A percentile compares a stretch with the other conserved stretches of the same genome.
phyloP scores from a whole-genome alignment of 2,329 filamentous ascomycete species.

The Xylaria sp. region DNA sequence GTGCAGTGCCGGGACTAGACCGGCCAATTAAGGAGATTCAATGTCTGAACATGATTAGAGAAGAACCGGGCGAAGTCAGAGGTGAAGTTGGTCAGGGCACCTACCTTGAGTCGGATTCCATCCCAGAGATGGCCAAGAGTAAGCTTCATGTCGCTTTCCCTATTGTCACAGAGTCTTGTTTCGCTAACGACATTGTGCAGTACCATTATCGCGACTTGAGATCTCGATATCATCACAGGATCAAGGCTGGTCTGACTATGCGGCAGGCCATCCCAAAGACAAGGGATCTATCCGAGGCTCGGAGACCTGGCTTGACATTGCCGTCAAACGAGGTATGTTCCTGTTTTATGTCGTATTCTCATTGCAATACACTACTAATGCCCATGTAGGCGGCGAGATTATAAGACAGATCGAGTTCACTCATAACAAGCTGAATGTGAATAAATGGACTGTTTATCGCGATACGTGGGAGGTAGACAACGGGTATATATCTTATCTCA shows the following conservation, averaged over 20 bases:
- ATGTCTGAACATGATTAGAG: background rate
- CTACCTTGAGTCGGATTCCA: background rate
- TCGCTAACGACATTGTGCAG: background rate
- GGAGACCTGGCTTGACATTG: constrained; percentile 3
- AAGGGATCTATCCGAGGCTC: background rate
- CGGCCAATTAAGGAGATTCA: background rate
- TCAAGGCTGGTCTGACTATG: constrained; percentile 2
- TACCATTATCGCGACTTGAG: background rate
- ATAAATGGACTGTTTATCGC: background rate
- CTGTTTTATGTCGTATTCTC: background rate
- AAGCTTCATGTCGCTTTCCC: background rate
- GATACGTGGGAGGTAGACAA: constrained; percentile 3
- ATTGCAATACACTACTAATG: background rate
- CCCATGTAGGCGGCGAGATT: background rate
- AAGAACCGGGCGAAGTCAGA: background rate
- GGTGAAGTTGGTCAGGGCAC: background rate
- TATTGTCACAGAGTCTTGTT: background rate
- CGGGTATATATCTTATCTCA: background rate
- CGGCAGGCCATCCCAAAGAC: background rate
- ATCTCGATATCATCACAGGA: background rate
- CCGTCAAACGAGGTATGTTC: background rate
- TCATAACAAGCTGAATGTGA: background rate
- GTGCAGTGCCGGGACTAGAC: background rate
- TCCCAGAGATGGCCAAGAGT: background rate
- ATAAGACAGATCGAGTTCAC: background rate